Evolutionary conservation across 192 early-diverging fungal species (phyloP), one percentile per base, ranked within the genome.

Genomic region (Backusella psychrophila): DNA sequence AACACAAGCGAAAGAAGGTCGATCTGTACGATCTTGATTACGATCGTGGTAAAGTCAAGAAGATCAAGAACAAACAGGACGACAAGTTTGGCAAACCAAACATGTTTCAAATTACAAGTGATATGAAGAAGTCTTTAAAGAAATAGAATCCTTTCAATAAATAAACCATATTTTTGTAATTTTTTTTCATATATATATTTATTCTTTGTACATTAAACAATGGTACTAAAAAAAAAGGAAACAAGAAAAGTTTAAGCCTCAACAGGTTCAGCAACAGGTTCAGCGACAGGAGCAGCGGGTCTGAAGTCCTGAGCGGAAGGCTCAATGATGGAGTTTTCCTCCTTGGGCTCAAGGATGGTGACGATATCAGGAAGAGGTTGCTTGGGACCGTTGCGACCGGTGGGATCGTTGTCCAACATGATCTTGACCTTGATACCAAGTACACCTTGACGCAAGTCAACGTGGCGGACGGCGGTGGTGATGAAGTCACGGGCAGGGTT

Each of bases 391-490:
- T 88, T 80, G 83, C 91, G 95, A 83, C 98, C 98, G 78, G 90
- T 93, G 71, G 95, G 95, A 87, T 99, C 98, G 82, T 86, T 92
- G 75, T 94, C 94, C 77, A 95, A 91, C 97, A 99, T 99, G 84
- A 99, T 99, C 95, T 99, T 99, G 88, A 99, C 98, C 92, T 97
- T 96, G 91, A 99, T 94, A 88, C 98, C 98, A 69, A 99, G 87
- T 73, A 99, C 97, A 90, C 98, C 98, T 87, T 99, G 98, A 82
- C 96, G 93, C 84, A 99, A 92, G 78, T 97, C 89, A 78, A 99
- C 98, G 93, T 97, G 96, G 81, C 98, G 94, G 77, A 96, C 93
- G 71, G 98, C 96, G 72, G 90, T 97, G 29, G 29, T 29, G 29
- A 29, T 29, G 29, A 29, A 29, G 29, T 29, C 94, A 84, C 90